Evolutionary conservation across 805 yeast species (phyloP).

Genomic region (Myxozyma neotropica): DNA sequence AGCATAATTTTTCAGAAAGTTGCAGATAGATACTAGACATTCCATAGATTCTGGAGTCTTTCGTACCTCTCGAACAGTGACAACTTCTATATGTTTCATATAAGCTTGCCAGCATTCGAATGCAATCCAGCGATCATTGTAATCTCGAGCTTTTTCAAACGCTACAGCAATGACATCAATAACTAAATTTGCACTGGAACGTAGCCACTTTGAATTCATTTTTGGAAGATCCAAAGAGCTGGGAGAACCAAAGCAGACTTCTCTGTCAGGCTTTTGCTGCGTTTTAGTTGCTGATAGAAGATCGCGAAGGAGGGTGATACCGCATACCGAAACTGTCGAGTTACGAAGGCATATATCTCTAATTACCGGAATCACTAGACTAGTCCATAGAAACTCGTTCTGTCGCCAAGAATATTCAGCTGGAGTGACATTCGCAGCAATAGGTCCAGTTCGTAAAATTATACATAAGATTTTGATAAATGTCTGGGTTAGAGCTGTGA

Average conservation of each 20-base stretch:
- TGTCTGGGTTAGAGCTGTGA: constrained; percentile 10
- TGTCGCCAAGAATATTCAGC: constrained; percentile 5
- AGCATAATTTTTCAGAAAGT: constrained; percentile 10
- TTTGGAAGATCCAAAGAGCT: constrained; percentile 13
- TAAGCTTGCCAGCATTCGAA: constrained; percentile 19
- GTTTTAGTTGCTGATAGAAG: constrained; percentile 9
- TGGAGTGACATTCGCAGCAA: background rate
- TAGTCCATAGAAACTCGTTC: constrained; percentile 18
- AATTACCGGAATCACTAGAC: constrained; percentile 20
- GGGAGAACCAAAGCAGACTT: constrained; percentile 13
- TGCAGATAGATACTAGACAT: constrained; percentile 21
- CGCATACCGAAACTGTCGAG: background rate
- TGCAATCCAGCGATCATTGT: background rate
- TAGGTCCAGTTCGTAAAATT: constrained; percentile 6
- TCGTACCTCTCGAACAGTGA: constrained; percentile 26
- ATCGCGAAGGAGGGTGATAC: background rate
- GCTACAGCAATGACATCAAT: constrained; percentile 7
- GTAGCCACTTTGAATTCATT: constrained; percentile 25
- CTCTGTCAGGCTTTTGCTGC: constrained; percentile 6
- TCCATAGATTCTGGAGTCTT: constrained; percentile 22
- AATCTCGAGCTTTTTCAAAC: constrained; percentile 13
- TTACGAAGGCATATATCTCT: constrained; percentile 15
- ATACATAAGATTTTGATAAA: constrained; percentile 13
- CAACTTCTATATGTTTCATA: constrained; percentile 12
- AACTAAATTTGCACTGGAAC: constrained; percentile 9